A percentile compares a stretch with the other conserved stretches of the same genome.
phyloP scores from a whole-genome alignment of 78 protist species.

The Dictyostelium discoideum region DNA sequence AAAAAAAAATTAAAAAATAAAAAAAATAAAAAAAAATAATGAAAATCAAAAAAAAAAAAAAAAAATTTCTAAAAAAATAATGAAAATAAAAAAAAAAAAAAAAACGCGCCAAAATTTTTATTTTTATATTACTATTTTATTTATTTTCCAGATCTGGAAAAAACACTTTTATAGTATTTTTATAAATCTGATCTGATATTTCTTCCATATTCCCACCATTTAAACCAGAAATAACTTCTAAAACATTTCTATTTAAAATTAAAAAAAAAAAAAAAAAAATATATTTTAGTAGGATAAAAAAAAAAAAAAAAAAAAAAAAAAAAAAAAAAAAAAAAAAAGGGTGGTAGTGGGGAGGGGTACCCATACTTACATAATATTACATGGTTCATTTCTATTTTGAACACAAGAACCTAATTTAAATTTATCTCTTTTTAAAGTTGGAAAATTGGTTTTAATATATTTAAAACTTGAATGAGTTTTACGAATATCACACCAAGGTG shows the following conservation, averaged over 20 bases:
- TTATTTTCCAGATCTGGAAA: not conserved
- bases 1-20: not conserved
- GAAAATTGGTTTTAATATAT: constrained; percentile 58
- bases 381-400: constrained; percentile 82
- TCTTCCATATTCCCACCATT: not conserved
- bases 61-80: not conserved
- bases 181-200: not conserved
- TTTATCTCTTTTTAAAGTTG: constrained; percentile 64
- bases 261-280: no score
- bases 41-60: not conserved
- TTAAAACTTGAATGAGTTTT: constrained; percentile 67
- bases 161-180: constrained; percentile 17
- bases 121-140: not conserved
- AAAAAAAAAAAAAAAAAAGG: not conserved
- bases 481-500: constrained; percentile 84
- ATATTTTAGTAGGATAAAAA: no score
- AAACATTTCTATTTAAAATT: constrained; percentile 40
- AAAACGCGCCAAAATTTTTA: not conserved
- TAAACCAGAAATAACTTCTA: constrained; percentile 62
- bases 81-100: not conserved
- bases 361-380: constrained; percentile 34
- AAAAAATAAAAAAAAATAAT: not conserved
- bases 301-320: not conserved
- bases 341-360: no score
- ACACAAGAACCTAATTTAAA: constrained; percentile 43